Conservation (phyloP, 495 filamentous ascomycete species). For the Talaromyces nanjingensis region DNA sequence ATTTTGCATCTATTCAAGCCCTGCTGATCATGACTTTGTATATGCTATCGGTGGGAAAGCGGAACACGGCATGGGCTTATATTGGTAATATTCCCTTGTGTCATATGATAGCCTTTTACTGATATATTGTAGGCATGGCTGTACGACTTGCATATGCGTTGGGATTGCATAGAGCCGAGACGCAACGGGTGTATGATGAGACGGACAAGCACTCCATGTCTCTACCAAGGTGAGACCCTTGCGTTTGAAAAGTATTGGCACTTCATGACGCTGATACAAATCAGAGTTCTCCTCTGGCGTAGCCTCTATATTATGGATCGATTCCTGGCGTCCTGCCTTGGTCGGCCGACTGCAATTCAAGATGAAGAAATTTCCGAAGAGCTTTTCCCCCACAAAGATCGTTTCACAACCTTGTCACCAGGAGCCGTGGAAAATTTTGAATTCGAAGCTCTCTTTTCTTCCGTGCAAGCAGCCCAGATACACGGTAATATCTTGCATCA, state of each 20-base stretch:
- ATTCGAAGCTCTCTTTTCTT: constrained; percentile 8
- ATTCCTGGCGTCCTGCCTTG: constrained; percentile 51
- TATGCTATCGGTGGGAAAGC: constrained; percentile 47
- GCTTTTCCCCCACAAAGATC: constrained; percentile 17
- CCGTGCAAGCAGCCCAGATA: constrained; percentile 5
- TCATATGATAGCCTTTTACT: no score
- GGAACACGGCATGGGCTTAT: constrained; percentile 55
- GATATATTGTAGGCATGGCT: constrained; percentile 66
- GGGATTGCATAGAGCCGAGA: constrained; percentile 56
- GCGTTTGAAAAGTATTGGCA: constrained; percentile 29
- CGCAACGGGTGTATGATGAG: constrained; percentile 24
- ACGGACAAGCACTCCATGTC: constrained; percentile 3
- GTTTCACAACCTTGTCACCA: not conserved
- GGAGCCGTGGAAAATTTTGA: constrained; percentile 4
- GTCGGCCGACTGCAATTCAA: constrained; percentile 53
- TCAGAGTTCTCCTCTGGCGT: constrained; percentile 51
- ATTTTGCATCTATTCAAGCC: constrained; percentile 57
- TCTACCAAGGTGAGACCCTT: not conserved
- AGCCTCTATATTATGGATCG: constrained; percentile 56
- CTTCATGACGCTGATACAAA: not conserved
- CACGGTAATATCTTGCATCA: constrained; percentile 7
- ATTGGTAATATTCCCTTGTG: no score
- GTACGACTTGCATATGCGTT: constrained; percentile 53
- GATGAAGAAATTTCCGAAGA: constrained; percentile 54
- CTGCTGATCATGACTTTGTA: constrained; percentile 55